Percentiles rank a stretch among this genome's conserved stretches.
phyloP scores from a whole-genome alignment of 768 basidiomycete species.

The Kwoniella sp. region DNA sequence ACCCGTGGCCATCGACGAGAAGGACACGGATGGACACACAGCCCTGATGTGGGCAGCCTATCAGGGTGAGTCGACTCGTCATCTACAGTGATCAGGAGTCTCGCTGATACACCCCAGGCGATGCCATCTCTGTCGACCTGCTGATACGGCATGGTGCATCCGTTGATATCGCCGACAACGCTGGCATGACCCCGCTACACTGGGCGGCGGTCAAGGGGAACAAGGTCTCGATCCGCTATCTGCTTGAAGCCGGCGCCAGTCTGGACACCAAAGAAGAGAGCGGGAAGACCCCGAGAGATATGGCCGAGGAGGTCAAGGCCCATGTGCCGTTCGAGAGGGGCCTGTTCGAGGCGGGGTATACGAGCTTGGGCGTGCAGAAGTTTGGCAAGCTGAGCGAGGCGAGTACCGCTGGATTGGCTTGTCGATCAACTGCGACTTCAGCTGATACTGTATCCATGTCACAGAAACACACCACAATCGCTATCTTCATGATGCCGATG shows the following conservation, averaged over 20 bases:
- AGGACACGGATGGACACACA: constrained; percentile 88
- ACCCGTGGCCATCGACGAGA: constrained; percentile 83
- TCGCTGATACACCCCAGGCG: constrained; percentile 53
- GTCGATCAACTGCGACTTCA: neutral
- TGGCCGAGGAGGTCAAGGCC: constrained; percentile 90
- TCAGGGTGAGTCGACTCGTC: constrained; percentile 60
- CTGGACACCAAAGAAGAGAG: constrained; percentile 72
- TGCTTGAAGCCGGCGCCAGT: constrained; percentile 82
- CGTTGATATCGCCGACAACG: constrained; percentile 68
- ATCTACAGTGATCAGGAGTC: too few species aligned
- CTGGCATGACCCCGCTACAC: constrained; percentile 82
- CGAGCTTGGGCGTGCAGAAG: constrained; percentile 62
- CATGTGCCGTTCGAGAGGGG: constrained; percentile 84
- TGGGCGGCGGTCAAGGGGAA: constrained; percentile 99
- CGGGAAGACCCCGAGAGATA: constrained; percentile 84
- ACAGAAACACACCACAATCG: constrained; percentile 74
- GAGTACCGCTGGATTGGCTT: constrained; percentile 15
- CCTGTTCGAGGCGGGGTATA: constrained; percentile 71
- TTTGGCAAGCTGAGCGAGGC: constrained; percentile 70
- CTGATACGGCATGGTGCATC: constrained; percentile 83
- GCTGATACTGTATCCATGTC: neutral
- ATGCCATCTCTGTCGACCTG: constrained; percentile 88
- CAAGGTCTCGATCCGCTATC: constrained; percentile 71
- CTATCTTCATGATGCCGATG: constrained; percentile 72
- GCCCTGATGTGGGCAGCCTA: constrained; percentile 98